Evolutionary conservation across 805 yeast species (phyloP).

Genomic region (Sungouiozyma intestinalis): DNA sequence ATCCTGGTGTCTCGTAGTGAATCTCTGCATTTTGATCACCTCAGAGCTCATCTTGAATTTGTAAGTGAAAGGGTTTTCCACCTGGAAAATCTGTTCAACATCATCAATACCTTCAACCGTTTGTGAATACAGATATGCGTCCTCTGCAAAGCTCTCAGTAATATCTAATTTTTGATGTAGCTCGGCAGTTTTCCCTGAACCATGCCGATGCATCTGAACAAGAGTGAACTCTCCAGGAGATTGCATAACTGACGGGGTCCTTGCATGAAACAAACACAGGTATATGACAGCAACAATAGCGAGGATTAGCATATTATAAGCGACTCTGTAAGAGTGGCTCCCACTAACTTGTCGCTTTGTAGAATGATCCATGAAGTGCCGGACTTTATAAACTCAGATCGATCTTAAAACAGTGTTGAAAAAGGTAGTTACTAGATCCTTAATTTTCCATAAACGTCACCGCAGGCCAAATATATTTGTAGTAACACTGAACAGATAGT

Average conservation of each 20-base stretch:
- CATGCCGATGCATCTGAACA: conserved; percentile 18
- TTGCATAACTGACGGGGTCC: not conserved
- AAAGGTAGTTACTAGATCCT: too few relatives aligned
- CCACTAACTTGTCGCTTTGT: too few relatives aligned
- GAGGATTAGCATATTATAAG: too few relatives aligned
- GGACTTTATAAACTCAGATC: too few relatives aligned
- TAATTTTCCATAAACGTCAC: too few relatives aligned
- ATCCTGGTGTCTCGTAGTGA: conserved; percentile 43
- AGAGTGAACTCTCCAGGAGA: conserved; percentile 9
- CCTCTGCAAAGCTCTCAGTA: conserved; percentile 8
- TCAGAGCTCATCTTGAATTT: conserved; percentile 10
- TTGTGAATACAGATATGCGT: conserved; percentile 12
- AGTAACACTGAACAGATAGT: too few relatives aligned
- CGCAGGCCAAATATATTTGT: too few relatives aligned
- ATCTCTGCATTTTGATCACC: conserved; percentile 25
- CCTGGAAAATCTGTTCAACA: conserved; percentile 6
- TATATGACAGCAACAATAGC: too few relatives aligned
- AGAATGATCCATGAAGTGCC: too few relatives aligned
- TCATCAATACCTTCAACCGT: conserved; percentile 2
- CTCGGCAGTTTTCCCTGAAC: conserved; percentile 9
- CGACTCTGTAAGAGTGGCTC: too few relatives aligned
- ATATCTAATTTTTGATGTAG: conserved; percentile 16
- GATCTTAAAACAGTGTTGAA: too few relatives aligned
- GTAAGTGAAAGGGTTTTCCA: conserved; percentile 19
- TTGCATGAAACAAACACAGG: not conserved